Conservation (phyloP, 2,329 filamentous ascomycete genomes). For the Cryphonectria japonica region DNA sequence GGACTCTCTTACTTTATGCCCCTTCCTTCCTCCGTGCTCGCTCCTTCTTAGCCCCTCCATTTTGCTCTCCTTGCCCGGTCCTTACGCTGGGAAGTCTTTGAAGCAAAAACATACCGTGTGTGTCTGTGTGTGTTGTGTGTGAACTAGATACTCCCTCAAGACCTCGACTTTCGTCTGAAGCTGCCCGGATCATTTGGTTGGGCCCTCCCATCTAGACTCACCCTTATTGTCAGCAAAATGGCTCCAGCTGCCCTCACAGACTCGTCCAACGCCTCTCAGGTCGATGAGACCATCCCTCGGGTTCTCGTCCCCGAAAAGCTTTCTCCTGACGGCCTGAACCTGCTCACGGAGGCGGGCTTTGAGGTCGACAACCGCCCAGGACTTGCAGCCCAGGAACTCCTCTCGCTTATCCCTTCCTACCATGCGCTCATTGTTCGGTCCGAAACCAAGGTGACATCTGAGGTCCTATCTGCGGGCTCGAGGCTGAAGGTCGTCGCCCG, state of each 20-base stretch:
- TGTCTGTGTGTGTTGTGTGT: not conserved
- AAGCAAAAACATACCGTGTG: not conserved
- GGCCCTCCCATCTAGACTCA: not conserved
- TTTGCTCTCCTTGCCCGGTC: not conserved
- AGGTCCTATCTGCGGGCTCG: conserved; percentile 66
- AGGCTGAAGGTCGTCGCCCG: conserved; percentile 78
- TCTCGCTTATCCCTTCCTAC: conserved; percentile 70
- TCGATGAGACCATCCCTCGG: conserved; percentile 37
- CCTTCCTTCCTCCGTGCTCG: not conserved
- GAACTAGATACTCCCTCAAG: not conserved
- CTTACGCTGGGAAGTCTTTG: not conserved
- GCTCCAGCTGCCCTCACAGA: conserved; percentile 36
- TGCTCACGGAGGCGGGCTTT: conserved; percentile 64
- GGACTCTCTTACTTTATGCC: not conserved
- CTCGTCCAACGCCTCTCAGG: conserved; percentile 27
- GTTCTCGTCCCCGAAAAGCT: conserved; percentile 81
- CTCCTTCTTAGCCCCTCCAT: not conserved
- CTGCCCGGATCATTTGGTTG: not conserved
- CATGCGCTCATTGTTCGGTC: conserved; percentile 80
- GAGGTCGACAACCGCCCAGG: conserved; percentile 71
- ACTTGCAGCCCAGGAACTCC: conserved; percentile 65
- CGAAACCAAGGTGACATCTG: conserved; percentile 77
- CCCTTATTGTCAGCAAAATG: conserved; percentile 26
- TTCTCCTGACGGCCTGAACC: conserved; percentile 74
- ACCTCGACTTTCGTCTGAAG: not conserved